Conservation (phyloP, 2,329 filamentous ascomycete species). For the Talaromyces rugulosus region DNA sequence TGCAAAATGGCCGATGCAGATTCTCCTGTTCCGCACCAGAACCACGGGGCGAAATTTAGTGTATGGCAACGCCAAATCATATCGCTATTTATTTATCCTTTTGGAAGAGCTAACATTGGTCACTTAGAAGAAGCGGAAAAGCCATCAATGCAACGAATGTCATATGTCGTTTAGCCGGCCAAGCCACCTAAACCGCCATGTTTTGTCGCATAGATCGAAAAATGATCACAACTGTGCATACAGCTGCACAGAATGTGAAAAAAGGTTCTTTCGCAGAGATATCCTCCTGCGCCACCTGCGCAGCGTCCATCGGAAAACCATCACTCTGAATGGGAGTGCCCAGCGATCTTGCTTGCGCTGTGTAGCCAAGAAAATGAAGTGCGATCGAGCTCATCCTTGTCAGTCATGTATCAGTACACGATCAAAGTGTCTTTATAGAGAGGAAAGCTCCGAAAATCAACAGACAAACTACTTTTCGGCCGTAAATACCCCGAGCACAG, state of each 20-base stretch:
- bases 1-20: not conserved
- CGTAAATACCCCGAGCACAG: not conserved
- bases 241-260: conserved; percentile 2
- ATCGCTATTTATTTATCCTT: not conserved
- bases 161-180: conserved; percentile 3
- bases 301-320: conserved; percentile 2
- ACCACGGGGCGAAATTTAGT: not conserved
- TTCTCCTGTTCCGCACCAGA: not conserved
- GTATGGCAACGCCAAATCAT: not conserved
- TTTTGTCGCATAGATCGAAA: not conserved
- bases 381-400: conserved; percentile 6
- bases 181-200: conserved; percentile 6
- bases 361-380: conserved; percentile 2
- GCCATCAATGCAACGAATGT: conserved; percentile 4
- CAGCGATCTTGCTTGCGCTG: conserved; percentile 5
- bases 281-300: conserved; percentile 7
- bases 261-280: conserved; percentile 6
- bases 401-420: not conserved
- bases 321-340: not conserved
- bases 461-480: not conserved
- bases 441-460: not conserved
- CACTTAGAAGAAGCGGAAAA: not conserved
- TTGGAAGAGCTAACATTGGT: not conserved
- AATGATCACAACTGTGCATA: not conserved
- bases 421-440: conserved; percentile 1